These are phyloP conservation scores for Neonectria faginata DNA, from an alignment of 2,329 filamentous ascomycete genomes.

Conservation along the genomic window DNA sequence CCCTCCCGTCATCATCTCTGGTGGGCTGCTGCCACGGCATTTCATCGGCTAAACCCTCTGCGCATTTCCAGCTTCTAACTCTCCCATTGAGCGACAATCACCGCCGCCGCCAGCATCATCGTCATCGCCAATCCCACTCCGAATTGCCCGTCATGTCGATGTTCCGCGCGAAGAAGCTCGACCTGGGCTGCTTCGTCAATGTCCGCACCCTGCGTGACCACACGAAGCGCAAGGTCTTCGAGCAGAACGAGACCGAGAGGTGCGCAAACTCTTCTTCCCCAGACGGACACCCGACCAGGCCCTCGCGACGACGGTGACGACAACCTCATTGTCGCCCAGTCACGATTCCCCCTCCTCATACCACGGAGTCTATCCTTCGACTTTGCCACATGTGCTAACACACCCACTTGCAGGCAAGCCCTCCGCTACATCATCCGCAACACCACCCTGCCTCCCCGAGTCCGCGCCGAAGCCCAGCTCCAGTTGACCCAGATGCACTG, in stretches of 20 bases:
- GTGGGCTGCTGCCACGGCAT: constrained; percentile 5
- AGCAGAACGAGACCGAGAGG: constrained; percentile 89
- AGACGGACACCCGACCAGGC: not conserved
- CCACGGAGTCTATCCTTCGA: not conserved
- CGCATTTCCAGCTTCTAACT: constrained; percentile 26
- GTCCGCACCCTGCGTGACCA: constrained; percentile 91
- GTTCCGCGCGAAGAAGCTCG: constrained; percentile 90
- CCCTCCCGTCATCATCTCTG: not conserved
- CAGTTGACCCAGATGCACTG: constrained; percentile 95
- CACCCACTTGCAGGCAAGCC: constrained; percentile 76
- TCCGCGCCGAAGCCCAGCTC: constrained; percentile 91
- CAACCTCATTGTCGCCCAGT: not conserved
- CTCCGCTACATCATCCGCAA: constrained; percentile 95
- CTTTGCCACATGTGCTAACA: constrained; percentile 20
- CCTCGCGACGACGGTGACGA: not conserved
- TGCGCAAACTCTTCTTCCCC: constrained; percentile 55
- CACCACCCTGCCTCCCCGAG: constrained; percentile 82
- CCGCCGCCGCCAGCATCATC: constrained; percentile 30
- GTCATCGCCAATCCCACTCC: constrained; percentile 15
- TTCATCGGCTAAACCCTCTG: constrained; percentile 30
- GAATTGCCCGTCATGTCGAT: constrained; percentile 73
- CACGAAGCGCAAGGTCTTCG: constrained; percentile 94
- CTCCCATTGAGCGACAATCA: constrained; percentile 27
- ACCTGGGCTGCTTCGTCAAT: constrained; percentile 89
- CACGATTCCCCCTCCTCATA: no score